Evolutionary conservation across 2,329 filamentous ascomycete genomes (phyloP).

Genomic region (Apiospora sp.): DNA sequence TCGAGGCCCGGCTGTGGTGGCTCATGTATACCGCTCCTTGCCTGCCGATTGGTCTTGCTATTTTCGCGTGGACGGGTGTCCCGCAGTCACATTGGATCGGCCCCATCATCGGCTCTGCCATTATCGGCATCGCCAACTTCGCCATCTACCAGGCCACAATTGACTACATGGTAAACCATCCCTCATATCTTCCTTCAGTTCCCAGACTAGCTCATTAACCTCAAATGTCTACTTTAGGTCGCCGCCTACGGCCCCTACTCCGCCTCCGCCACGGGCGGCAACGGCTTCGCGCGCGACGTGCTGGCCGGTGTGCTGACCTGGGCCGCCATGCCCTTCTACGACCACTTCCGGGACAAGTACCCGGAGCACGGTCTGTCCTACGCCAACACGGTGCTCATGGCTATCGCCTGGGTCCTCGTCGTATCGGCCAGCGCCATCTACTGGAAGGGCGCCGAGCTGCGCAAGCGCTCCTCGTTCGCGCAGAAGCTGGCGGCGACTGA

Average conservation of each 20-base stretch:
- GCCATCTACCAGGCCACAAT: slow-evolving; percentile 72
- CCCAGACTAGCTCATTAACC: too few relatives aligned
- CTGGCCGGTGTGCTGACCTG: slow-evolving; percentile 70
- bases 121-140: slow-evolving; percentile 71
- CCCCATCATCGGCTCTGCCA: slow-evolving; percentile 64
- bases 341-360: slow-evolving; percentile 49
- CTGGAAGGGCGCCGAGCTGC: slow-evolving; percentile 60
- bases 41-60: slow-evolving; percentile 66
- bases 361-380: slow-evolving; percentile 57
- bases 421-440: slow-evolving; percentile 64
- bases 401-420: slow-evolving; percentile 57
- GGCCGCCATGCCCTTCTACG: slow-evolving; percentile 63
- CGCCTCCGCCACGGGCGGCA: slow-evolving; percentile 71
- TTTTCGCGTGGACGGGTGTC: slow-evolving; percentile 68
- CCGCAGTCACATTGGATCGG: slow-evolving; percentile 66
- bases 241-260: slow-evolving; percentile 72
- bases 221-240: too few relatives aligned
- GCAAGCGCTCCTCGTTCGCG: slow-evolving; percentile 60
- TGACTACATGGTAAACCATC: slow-evolving; percentile 72
- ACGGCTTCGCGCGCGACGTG: slow-evolving; percentile 71
- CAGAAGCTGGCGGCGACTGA: slow-evolving; percentile 59
- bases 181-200: too few relatives aligned
- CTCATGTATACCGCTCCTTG: slow-evolving; percentile 67
- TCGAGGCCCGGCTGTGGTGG: slow-evolving; percentile 67
- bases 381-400: slow-evolving; percentile 61